These are phyloP conservation scores for Vaccinium darrowii DNA, from an alignment of 148 eudicot genomes.

Conservation along the genomic window DNA sequence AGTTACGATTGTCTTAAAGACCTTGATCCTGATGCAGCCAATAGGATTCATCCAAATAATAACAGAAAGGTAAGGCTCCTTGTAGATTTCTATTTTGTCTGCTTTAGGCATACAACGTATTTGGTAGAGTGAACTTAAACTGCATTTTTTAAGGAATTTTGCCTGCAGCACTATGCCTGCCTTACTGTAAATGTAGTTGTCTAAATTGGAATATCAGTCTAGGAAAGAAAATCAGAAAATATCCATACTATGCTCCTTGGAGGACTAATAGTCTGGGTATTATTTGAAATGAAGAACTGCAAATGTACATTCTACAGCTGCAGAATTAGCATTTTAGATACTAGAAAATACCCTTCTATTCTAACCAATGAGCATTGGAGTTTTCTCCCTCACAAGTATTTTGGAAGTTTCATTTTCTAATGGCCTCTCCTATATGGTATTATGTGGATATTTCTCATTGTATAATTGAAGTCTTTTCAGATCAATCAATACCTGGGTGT, in stretches of 20 bases:
- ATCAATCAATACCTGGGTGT: constrained; percentile 68
- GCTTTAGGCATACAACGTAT: not conserved
- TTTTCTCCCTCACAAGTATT: not conserved
- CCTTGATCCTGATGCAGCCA: constrained; percentile 86
- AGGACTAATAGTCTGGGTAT: not conserved
- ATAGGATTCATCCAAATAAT: constrained; percentile 94
- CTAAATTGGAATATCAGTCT: not conserved
- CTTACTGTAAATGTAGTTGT: not conserved
- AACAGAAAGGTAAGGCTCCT: constrained; percentile 61
- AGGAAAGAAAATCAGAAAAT: constrained; percentile 10
- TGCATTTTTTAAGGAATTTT: not conserved
- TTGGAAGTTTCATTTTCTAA: constrained; percentile 1
- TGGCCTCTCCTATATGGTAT: not conserved
- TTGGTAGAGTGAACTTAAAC: not conserved
- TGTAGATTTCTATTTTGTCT: not conserved
- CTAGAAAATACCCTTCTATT: not conserved
- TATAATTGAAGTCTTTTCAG: constrained; percentile 44
- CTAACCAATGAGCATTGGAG: not conserved
- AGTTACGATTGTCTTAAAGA: constrained; percentile 60
- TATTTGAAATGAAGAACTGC: not conserved
- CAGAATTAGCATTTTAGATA: not conserved
- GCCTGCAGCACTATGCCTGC: not conserved
- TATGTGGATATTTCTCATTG: not conserved
- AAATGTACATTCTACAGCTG: not conserved
- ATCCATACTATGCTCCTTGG: not conserved